Evolutionary conservation across 768 basidiomycete genomes (phyloP).

Genomic region (Vararia minispora): DNA sequence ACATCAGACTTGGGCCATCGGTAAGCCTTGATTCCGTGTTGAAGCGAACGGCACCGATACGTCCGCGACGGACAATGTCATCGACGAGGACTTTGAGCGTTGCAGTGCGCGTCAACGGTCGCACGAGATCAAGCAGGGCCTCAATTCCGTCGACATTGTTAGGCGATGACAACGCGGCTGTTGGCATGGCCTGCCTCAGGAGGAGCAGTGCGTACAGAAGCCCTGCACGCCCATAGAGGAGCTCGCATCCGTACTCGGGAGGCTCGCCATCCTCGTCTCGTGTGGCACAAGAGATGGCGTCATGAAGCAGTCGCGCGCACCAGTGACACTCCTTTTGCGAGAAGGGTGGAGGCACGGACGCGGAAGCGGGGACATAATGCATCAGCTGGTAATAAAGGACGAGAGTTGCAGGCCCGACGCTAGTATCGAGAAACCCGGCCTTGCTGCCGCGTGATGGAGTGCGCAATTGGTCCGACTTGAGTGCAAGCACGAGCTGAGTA

Average conservation of each 20-base stretch:
- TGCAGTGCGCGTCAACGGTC: conserved; percentile 23
- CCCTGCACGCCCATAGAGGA: conserved; percentile 49
- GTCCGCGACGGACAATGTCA: conserved; percentile 35
- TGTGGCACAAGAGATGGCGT: conserved; percentile 10
- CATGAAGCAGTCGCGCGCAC: conserved; percentile 9
- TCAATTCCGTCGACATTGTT: conserved; percentile 1
- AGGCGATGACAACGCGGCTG: conserved; percentile 11
- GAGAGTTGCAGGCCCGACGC: conserved; percentile 19
- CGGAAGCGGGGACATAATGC: conserved; percentile 1
- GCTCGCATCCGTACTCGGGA: conserved; percentile 41
- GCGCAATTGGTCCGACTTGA: background rate
- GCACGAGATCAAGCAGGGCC: conserved; percentile 9
- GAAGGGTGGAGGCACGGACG: background rate
- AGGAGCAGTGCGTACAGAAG: conserved; percentile 40
- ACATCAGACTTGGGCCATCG: conserved; percentile 38
- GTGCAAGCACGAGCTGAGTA: background rate
- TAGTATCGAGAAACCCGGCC: conserved; percentile 20
- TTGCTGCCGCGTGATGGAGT: background rate
- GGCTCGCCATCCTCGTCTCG: conserved; percentile 4
- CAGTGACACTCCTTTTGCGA: conserved; percentile 4
- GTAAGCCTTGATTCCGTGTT: conserved; percentile 16
- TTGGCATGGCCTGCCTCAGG: conserved; percentile 23
- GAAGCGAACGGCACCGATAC: conserved; percentile 26
- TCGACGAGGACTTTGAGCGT: conserved; percentile 27
- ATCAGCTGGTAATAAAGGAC: conserved; percentile 16